Evolutionary conservation across 164 flowering plant species (phyloP).

Genomic region (Pachysandra terminalis): DNA sequence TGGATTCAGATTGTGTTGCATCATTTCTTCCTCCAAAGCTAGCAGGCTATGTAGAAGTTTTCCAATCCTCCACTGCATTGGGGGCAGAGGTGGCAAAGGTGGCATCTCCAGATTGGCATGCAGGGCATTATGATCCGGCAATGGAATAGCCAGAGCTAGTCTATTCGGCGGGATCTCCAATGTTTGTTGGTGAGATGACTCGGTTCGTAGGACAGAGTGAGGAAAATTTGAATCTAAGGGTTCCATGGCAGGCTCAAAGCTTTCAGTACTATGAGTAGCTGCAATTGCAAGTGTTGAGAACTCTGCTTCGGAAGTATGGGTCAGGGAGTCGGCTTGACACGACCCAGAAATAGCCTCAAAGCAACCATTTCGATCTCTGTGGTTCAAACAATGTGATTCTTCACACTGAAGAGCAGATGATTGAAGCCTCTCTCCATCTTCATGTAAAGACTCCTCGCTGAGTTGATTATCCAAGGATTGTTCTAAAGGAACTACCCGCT

Average conservation of each 20-base stretch:
- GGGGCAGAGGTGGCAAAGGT: constrained; percentile 93
- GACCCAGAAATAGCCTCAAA: constrained; percentile 16
- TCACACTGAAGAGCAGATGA: constrained; percentile 6
- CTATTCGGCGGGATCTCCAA: constrained; percentile 8
- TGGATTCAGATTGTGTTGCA: constrained; percentile 12
- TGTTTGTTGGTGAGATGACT: constrained; percentile 9
- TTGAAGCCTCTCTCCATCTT: constrained; percentile 1
- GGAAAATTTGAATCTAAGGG: constrained; percentile 19
- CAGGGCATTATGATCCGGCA: constrained; percentile 8
- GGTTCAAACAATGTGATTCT: constrained; percentile 6
- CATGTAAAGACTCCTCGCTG: not conserved
- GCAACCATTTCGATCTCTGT: constrained; percentile 14
- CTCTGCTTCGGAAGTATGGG: constrained; percentile 20
- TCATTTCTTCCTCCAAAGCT: constrained; percentile 15
- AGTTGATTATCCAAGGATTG: not conserved
- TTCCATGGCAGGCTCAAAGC: constrained; percentile 14
- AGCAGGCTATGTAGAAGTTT: constrained; percentile 46
- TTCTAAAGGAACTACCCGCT: constrained; percentile 1
- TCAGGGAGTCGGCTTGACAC: constrained; percentile 11
- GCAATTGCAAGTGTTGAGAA: constrained; percentile 12
- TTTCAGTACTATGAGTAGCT: constrained; percentile 14
- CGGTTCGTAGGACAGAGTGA: constrained; percentile 19
- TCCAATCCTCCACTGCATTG: constrained; percentile 82
- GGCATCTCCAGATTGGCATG: constrained; percentile 46
- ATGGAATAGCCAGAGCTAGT: constrained; percentile 8